phyloP scores from a whole-genome alignment of 148 eudicot species.

The Chenopodium berlandieri region DNA sequence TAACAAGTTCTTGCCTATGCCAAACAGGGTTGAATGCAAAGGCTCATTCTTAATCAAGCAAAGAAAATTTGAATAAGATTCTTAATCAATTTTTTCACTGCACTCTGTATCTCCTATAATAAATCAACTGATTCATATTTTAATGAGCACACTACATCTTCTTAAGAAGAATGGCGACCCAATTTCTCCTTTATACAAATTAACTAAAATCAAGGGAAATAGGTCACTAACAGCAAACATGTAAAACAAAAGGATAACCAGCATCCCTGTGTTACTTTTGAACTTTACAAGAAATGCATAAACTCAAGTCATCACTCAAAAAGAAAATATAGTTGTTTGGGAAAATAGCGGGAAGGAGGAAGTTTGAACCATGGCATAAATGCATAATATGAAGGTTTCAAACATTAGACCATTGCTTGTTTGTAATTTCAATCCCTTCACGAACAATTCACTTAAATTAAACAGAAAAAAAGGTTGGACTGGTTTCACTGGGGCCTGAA shows the following conservation, averaged over 20 bases:
- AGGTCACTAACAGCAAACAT: background rate
- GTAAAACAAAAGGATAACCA: background rate
- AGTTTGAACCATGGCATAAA: no score
- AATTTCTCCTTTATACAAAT: background rate
- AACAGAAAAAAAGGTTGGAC: no score
- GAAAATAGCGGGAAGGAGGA: background rate
- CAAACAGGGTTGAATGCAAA: no score
- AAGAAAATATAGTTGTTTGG: background rate
- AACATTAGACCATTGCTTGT: no score
- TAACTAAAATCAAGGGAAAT: background rate
- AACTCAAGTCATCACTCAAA: background rate
- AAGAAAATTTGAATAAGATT: no score
- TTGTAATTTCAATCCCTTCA: no score
- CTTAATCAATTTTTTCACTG: no score
- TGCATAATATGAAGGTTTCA: no score
- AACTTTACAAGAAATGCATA: background rate
- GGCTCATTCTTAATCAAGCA: no score
- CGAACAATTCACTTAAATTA: no score
- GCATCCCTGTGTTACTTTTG: background rate
- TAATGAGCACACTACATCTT: background rate
- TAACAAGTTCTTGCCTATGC: background rate
- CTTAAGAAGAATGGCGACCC: background rate
- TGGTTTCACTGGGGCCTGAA: background rate
- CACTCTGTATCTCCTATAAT: background rate
- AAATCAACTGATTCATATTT: background rate